phyloP scores from a whole-genome alignment of 2,329 filamentous ascomycete genomes.

The Colletotrichum sp. region DNA sequence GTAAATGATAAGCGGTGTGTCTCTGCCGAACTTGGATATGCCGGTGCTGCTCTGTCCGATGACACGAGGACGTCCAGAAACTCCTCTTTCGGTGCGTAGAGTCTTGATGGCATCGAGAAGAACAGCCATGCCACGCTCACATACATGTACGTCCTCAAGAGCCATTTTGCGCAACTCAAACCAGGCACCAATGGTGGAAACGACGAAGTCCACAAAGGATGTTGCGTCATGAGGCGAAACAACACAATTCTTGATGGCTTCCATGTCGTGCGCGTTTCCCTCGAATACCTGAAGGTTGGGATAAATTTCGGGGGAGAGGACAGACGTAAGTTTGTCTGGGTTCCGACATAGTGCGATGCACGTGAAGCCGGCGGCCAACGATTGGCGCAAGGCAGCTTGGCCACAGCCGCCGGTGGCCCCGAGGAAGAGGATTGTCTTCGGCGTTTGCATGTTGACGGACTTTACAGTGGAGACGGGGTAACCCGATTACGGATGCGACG shows the following conservation, averaged over 20 bases:
- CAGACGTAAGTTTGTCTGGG: conserved; percentile 49
- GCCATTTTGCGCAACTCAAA: conserved; percentile 35
- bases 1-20: conserved; percentile 43
- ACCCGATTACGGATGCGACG: conserved; percentile 18
- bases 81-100: conserved; percentile 28
- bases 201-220: conserved; percentile 48
- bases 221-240: conserved; percentile 27
- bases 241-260: conserved; percentile 42
- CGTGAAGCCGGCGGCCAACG: conserved; percentile 48
- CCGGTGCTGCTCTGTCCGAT: conserved; percentile 48
- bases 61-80: conserved; percentile 36
- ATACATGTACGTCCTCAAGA: conserved; percentile 53
- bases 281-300: conserved; percentile 47
- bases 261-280: conserved; percentile 52
- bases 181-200: conserved; percentile 52
- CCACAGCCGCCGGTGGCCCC: conserved; percentile 58
- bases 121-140: conserved; percentile 45
- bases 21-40: conserved; percentile 39
- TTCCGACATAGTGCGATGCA: conserved; percentile 57
- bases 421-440: conserved; percentile 54
- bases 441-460: conserved; percentile 2
- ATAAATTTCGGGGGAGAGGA: conserved; percentile 32
- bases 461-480: neutral
- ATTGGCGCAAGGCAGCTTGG: conserved; percentile 49
- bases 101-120: conserved; percentile 45